Conservation (phyloP, 1,139 yeast species). For the Sugiyamaella paludigena region DNA sequence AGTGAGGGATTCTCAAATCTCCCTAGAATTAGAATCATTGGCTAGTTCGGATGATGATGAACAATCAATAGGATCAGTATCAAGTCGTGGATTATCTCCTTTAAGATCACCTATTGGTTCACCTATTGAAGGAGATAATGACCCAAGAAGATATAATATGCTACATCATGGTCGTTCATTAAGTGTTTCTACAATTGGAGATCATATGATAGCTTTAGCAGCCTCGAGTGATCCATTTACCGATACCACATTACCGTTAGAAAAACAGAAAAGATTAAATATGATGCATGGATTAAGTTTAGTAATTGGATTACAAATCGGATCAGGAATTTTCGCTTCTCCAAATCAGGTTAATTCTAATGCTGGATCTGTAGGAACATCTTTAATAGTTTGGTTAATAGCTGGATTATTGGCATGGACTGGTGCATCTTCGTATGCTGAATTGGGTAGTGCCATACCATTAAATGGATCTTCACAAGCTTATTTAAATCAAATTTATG, state of each 20-base stretch:
- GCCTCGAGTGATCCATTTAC: conserved; percentile 31
- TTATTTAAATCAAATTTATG: conserved; percentile 41
- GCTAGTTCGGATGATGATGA: conserved; percentile 34
- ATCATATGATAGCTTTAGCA: conserved; percentile 32
- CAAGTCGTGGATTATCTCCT: conserved; percentile 31
- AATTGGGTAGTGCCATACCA: conserved; percentile 43
- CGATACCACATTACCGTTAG: conserved; percentile 30
- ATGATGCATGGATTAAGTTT: conserved; percentile 41
- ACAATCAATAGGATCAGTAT: conserved; percentile 19
- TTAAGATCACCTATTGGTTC: conserved; percentile 16
- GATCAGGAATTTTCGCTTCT: conserved; percentile 46
- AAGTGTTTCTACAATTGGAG: conserved; percentile 34
- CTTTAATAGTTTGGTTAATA: conserved; percentile 40
- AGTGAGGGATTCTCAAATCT: conserved; percentile 26
- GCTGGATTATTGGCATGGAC: conserved; percentile 46
- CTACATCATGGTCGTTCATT: conserved; percentile 19
- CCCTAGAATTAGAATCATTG: conserved; percentile 38
- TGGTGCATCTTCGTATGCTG: conserved; percentile 45
- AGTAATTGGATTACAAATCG: conserved; percentile 44
- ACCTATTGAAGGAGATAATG: conserved; percentile 11
- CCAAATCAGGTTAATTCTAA: conserved; percentile 41
- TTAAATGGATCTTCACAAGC: conserved; percentile 45
- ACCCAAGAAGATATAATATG: conserved; percentile 10
- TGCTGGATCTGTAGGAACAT: conserved; percentile 42
- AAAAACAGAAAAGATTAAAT: conserved; percentile 37